These are phyloP conservation scores for Emericellopsis cladophorae DNA, from an alignment of 2,329 filamentous ascomycete species.

Conservation along the genomic window DNA sequence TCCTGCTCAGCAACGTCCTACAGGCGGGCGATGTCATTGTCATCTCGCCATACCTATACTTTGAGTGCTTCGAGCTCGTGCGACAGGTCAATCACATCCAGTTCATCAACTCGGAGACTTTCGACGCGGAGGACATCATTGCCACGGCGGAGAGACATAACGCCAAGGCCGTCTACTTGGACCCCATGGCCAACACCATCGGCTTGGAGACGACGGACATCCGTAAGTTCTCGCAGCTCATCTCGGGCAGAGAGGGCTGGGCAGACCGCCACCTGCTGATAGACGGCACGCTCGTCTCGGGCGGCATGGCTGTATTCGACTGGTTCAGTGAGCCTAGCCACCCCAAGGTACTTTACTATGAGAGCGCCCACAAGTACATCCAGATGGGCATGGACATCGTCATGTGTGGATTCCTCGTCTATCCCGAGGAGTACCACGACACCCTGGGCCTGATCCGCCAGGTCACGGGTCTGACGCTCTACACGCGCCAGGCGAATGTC, in stretches of 20 bases:
- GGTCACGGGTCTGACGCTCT: slow-evolving; percentile 3
- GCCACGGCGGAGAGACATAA: slow-evolving; percentile 2
- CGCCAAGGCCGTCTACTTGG: slow-evolving; percentile 3
- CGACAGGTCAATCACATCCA: slow-evolving; percentile 1
- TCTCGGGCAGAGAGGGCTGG: background rate
- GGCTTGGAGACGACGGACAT: slow-evolving; percentile 4
- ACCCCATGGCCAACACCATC: slow-evolving; percentile 4
- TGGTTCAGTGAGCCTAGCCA: slow-evolving; percentile 1
- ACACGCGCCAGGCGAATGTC: slow-evolving; percentile 4
- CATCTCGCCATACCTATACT: slow-evolving; percentile 3
- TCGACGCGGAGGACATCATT: slow-evolving; percentile 2
- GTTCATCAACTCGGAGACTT: slow-evolving; percentile 3
- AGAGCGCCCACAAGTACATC: slow-evolving; percentile 4
- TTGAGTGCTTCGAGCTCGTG: slow-evolving; percentile 3
- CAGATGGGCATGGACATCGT: slow-evolving; percentile 5
- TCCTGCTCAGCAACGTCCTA: slow-evolving; percentile 2
- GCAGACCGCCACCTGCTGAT: slow-evolving; percentile 2
- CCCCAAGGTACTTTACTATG: slow-evolving; percentile 3
- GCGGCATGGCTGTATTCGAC: slow-evolving; percentile 2
- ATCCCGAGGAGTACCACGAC: slow-evolving; percentile 2
- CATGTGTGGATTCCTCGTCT: slow-evolving; percentile 4
- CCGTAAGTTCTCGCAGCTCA: slow-evolving; percentile 1
- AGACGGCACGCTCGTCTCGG: slow-evolving; percentile 2
- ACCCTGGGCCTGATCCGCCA: slow-evolving; percentile 2
- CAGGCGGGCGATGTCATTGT: slow-evolving; percentile 3